Evolutionary conservation across 2,329 filamentous ascomycete genomes (phyloP), one percentile per base, ranked within the genome.

Genomic region (Microdochium trichocladiopsis): DNA sequence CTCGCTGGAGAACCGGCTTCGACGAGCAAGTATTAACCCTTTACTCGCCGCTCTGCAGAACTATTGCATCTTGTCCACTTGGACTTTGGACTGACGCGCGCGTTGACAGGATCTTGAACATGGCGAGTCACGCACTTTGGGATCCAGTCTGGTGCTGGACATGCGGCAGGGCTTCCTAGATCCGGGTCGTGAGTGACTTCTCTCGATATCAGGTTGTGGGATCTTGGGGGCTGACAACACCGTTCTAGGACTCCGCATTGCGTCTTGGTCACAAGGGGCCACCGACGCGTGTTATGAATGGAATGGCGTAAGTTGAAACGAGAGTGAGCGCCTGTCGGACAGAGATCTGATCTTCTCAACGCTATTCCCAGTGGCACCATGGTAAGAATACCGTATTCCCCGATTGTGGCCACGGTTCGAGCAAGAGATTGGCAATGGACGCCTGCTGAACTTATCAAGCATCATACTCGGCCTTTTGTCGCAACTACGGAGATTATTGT

Each of bases 381-480:
- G 10, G 41, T 45, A 45, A 45, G 41, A 14, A 31, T n/a, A 23
- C 21, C 36, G 3, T 18, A 45, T 8, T 8, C 41, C 18, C 5
- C 41, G 41, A 12, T 21, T 16, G 22, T 21, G 21, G 18, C n/a
- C 18, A 45, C 28, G 8, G 28, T 31, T 31, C 8, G 28, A 31
- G 8, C 8, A 8, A 31, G 14, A 8, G 14, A 31, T 31, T 8
- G 11, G n/a, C 22, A 2, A 33, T 25, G 16, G 24, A 22, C 49
- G 52, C 51, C 41, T 22, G 47, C 48, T 56, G 25, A 53, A 2
- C 57, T 56, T 59, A 37, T 48, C 49, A 43, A 70, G 63, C 22
- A 8, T 45, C 41, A 18, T 77, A 74, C 50, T 52, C 64, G 18
- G 72, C 74, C 0, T 77, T 75, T 52, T 75, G 72, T 49, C 60